A percentile compares a stretch with the other conserved stretches of the same genome.
phyloP scores from a whole-genome alignment of 2,329 filamentous ascomycete species.

The Fusarium agapanthi region DNA sequence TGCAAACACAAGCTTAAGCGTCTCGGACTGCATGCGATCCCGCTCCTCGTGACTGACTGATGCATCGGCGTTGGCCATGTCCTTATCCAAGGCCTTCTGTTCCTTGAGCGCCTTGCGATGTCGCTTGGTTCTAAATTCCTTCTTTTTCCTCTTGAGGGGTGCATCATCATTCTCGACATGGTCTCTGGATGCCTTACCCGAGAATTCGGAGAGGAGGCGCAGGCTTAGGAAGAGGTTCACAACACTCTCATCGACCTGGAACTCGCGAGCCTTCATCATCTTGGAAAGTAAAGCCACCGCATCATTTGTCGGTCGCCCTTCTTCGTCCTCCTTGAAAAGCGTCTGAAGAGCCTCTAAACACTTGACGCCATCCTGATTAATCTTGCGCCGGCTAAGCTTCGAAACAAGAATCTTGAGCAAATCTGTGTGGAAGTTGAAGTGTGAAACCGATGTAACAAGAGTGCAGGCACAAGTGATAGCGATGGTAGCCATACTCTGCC shows the following conservation, averaged over 20 bases:
- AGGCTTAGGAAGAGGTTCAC: slow-evolving; percentile 92
- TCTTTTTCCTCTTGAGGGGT: slow-evolving; percentile 73
- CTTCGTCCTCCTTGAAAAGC: slow-evolving; percentile 86
- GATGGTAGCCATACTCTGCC: slow-evolving; percentile 70
- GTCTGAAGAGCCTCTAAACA: slow-evolving; percentile 82
- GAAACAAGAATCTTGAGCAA: slow-evolving; percentile 86
- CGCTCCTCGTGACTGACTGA: slow-evolving; percentile 90
- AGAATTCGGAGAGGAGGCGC: slow-evolving; percentile 87
- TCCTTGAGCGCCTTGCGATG: slow-evolving; percentile 85
- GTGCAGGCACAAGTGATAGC: slow-evolving; percentile 88
- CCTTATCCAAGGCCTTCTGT: slow-evolving; percentile 87
- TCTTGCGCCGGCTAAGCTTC: slow-evolving; percentile 77
- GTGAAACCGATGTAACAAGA: slow-evolving; percentile 82
- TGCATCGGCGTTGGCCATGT: slow-evolving; percentile 92
- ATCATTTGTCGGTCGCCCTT: slow-evolving; percentile 88
- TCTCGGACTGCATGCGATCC: slow-evolving; percentile 94
- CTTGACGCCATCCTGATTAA: slow-evolving; percentile 80
- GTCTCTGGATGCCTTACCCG: slow-evolving; percentile 82
- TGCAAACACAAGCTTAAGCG: slow-evolving; percentile 93
- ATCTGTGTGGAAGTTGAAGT: slow-evolving; percentile 96
- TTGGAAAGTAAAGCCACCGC: slow-evolving; percentile 85
- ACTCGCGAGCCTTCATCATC: slow-evolving; percentile 93
- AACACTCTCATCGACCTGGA: slow-evolving; percentile 82
- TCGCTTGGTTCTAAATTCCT: slow-evolving; percentile 88
- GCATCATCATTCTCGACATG: slow-evolving; percentile 66